A percentile compares a stretch with the other conserved stretches of the same genome.
These are phyloP conservation scores for Brettanomyces bruxellensis DNA, from an alignment of 805 yeast species.

Conservation along the genomic window DNA sequence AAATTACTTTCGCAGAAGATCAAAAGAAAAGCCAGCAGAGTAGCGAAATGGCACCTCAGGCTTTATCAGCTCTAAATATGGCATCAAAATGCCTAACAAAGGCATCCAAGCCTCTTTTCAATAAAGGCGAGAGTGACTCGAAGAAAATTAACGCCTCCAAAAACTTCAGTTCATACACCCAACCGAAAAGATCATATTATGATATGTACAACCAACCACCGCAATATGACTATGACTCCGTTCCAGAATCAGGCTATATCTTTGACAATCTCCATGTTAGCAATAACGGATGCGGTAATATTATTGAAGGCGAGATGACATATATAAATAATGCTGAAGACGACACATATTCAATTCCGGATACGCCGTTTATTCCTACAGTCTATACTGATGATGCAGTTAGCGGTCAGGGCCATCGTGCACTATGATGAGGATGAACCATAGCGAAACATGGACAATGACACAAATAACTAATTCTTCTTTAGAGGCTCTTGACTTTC, in stretches of 20 bases:
- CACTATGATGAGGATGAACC: constrained; percentile 3
- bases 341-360: constrained; percentile 6
- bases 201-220: constrained; percentile 18
- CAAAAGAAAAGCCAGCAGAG: constrained; percentile 2
- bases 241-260: not conserved
- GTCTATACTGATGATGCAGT: constrained; percentile 22
- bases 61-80: constrained; percentile 19
- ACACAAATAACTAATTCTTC: no score
- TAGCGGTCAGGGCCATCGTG: constrained; percentile 18
- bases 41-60: constrained; percentile 17
- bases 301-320: constrained; percentile 20
- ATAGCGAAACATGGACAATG: no score
- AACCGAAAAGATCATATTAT: constrained; percentile 12
- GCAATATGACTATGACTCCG: constrained; percentile 10
- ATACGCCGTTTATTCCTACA: constrained; percentile 22
- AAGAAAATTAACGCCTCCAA: constrained; percentile 10
- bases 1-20: not conserved
- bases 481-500: no score
- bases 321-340: constrained; percentile 19
- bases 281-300: constrained; percentile 24
- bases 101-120: constrained; percentile 1
- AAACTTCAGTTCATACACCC: constrained; percentile 17
- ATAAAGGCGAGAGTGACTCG: not conserved
- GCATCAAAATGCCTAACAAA: constrained; percentile 19
- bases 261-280: constrained; percentile 13